Evolutionary conservation across 768 basidiomycete species (phyloP), one percentile per base, ranked within the genome.

Genomic region (Collybia nuda): DNA sequence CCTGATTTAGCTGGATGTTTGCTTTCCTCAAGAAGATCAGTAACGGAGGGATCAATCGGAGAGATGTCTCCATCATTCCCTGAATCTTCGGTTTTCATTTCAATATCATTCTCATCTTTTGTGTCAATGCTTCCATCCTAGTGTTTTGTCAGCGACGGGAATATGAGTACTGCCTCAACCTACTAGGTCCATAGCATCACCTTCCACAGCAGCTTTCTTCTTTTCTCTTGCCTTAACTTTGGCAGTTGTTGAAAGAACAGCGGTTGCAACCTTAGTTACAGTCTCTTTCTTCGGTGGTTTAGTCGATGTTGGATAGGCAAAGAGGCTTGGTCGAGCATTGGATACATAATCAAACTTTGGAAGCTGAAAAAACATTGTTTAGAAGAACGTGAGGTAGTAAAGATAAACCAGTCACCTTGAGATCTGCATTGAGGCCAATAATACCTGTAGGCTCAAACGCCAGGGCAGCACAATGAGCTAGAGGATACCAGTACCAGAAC

Each of bases 401-500:
- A 7, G n/a, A 8, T 11, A 23, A 3, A 38, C 28, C 21, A 39
- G 32, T 38, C 55, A 93, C 90, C 79, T 90, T 88, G 44, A 98
- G 72, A 54, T 94, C 83, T 53, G 80, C 86, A 60, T 93, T 88
- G 51, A 98, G 69, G 24, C 93, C 96, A 59, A 99, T 93, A 49
- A 99, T 87, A 7, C 88, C 94, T 12, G 97, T 99, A 2, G 97
- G 95, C 49, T 92, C 88, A 68, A 99, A 98, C 2, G 95, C 88
- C 56, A 99, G 72, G 59, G 88, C 90, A 14, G 90, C 88, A 55
- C 90, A 93, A 62, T 98, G 95, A 12, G 94, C 93, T 22, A 98
- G 75, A 28, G 97, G 97, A 71, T 95, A 99, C 97, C 97, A 99
- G 67, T 98, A 98, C 97, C 97, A 99, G 72, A 99, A 98, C 68